Base-by-base conservation (phyloP, 2,329 filamentous ascomycete genomes). In the Aspergillus japonicus region DNA sequence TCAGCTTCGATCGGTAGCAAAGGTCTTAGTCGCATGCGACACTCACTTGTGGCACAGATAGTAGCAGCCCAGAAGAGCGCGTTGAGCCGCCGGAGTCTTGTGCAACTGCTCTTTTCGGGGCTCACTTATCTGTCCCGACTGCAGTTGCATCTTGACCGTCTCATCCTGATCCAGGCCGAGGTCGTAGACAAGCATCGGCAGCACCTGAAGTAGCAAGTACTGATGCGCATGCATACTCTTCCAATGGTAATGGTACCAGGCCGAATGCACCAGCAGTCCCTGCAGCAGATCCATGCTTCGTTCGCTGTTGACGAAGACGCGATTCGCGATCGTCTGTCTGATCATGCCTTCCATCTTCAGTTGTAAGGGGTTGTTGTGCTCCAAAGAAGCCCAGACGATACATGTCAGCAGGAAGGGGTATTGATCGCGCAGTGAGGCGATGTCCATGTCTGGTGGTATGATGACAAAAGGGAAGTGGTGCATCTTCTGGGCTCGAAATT, bases 211-310 rank as follows among this genome's bases (percentile, higher is more conserved):
- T 7, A 56, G 26, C 50, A 63, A 47, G 47, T 61, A 61, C 56
- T 61, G 57, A 10, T 57, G 57, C 19, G 54, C 57, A 10, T 60
- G 57, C 21, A 53, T 51, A 3, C 56, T 61, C 47, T 53, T 31
- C 53, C 54, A 63, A 19, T 58, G 59, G 21, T 63, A 63, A 12
- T 61, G 61, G 24, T 56, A 56, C 59, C 61, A 63, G 1, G 59
- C 61, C 10, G 44, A 56, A 31, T 63, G 59, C 11, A 63, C 59
- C 7, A 62, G 59, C 2, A 63, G 58, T 3, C 59, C 61, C 19
- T 51, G 24, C 3, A 62, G 23, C 3, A 62, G 50, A n/a, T 62
- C 60, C 50, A 60, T 57, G 31, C 54, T 62, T 7, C 60, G 54
- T 26, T 62, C 60, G 7, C 47, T 10, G 10, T 50, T 48, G 11